Percentiles rank a stretch among this genome's conserved stretches.
phyloP scores from a whole-genome alignment of 208 protist genomes.

The Wallacemonas sp. region DNA sequence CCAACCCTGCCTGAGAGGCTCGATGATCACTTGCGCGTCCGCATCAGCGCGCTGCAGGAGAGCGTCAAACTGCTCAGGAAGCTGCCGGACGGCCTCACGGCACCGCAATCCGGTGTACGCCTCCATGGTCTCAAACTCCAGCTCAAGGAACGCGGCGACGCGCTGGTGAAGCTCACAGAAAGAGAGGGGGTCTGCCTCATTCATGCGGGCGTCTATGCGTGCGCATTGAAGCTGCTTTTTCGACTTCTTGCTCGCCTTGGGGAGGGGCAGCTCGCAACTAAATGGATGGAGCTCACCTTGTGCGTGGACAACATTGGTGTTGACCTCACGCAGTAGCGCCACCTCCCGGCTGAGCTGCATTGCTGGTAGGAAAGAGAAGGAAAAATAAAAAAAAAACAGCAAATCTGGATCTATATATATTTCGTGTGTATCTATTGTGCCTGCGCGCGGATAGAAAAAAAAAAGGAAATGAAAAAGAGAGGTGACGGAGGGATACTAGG shows the following conservation, averaged over 20 bases:
- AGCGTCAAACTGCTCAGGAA: not conserved
- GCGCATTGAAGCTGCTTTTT: not conserved
- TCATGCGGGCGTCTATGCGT: conserved; percentile 3
- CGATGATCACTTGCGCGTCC: conserved; percentile 14
- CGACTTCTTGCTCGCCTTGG: not conserved
- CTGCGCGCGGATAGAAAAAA: not conserved
- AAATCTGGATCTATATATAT: not conserved
- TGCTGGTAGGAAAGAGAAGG: not conserved
- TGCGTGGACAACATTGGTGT: not conserved
- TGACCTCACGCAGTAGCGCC: not conserved
- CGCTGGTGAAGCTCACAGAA: conserved; percentile 25
- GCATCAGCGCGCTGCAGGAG: conserved; percentile 17
- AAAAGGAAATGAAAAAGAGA: conserved; percentile 19
- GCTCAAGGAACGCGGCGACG: conserved; percentile 18
- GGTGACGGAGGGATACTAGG: not conserved
- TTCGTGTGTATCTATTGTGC: not conserved
- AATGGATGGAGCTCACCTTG: not conserved
- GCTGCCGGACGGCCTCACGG: not conserved
- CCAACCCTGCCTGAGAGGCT: conserved; percentile 9
- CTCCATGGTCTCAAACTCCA: conserved; percentile 14
- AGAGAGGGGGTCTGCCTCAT: not conserved
- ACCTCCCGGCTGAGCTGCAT: not conserved
- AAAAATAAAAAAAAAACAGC: not conserved
- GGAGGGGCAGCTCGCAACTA: not conserved
- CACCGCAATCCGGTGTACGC: not conserved